Percentiles rank a stretch among this genome's conserved stretches.
Evolutionary conservation across 768 basidiomycete genomes (phyloP).

Genomic region (Boletus sp.): DNA sequence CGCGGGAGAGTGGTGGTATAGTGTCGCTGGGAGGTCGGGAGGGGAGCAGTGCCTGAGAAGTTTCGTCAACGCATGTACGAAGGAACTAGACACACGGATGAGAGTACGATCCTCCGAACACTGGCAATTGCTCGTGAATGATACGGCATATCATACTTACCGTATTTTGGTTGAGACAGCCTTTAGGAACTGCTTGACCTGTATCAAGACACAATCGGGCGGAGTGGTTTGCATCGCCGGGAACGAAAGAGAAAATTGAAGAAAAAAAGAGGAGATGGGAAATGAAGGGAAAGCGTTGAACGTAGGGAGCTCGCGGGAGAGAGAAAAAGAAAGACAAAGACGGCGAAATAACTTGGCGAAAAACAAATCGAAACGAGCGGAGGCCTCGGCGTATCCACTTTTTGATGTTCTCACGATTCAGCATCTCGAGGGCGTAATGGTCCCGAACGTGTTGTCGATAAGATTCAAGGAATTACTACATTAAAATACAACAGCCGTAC

Average conservation of each 20-base stretch:
- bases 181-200: constrained; percentile 18
- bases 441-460: background rate
- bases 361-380: background rate
- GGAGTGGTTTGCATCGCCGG: constrained; percentile 15
- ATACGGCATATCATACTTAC: constrained; percentile 12
- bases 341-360: background rate
- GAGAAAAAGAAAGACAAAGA: background rate
- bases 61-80: constrained; percentile 3
- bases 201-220: constrained; percentile 13
- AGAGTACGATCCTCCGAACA: background rate
- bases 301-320: background rate
- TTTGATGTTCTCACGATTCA: constrained; percentile 9
- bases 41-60: constrained; percentile 5
- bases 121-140: background rate
- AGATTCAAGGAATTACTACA: background rate
- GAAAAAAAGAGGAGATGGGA: background rate
- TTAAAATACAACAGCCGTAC: background rate
- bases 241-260: background rate
- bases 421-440: background rate
- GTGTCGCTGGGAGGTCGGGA: constrained; percentile 10
- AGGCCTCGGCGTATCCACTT: background rate
- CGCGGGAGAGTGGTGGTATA: constrained; percentile 28
- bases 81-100: background rate
- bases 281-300: background rate
- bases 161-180: constrained; percentile 18